phyloP scores from a whole-genome alignment of 352 stramenopile species.

The Phytophthora melonis region DNA sequence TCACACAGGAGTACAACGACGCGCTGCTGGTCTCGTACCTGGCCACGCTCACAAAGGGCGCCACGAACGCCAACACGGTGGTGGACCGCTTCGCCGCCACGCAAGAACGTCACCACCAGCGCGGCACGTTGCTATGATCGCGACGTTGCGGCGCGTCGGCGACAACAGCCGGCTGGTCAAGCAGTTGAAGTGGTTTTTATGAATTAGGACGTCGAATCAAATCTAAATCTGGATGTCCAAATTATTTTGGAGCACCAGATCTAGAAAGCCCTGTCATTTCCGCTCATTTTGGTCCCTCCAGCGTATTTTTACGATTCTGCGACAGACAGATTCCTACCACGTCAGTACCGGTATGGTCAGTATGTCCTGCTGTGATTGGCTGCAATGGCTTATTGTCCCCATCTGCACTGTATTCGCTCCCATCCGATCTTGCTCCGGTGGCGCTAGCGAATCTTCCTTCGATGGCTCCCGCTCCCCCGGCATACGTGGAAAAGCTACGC shows the following conservation, averaged over 20 bases:
- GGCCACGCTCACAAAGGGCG: slow-evolving; percentile 85
- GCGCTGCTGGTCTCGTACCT: slow-evolving; percentile 85
- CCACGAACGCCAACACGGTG: slow-evolving; percentile 79
- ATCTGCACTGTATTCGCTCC: background rate
- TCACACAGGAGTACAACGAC: slow-evolving; percentile 88
- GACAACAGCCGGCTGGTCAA: slow-evolving; percentile 10
- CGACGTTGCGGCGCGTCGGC: background rate
- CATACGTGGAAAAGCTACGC: slow-evolving; percentile 41
- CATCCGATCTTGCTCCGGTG: slow-evolving; percentile 9
- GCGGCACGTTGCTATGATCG: slow-evolving; percentile 57
- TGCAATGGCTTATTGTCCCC: background rate
- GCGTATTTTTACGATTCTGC: slow-evolving; percentile 4
- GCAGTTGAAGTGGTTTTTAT: slow-evolving; percentile 25
- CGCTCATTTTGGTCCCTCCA: slow-evolving; percentile 1
- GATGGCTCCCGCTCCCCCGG: slow-evolving; percentile 28
- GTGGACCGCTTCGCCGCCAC: slow-evolving; percentile 82
- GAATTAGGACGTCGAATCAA: slow-evolving; percentile 12
- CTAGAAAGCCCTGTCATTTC: background rate
- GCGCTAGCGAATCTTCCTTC: slow-evolving; percentile 28
- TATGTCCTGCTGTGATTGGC: slow-evolving; percentile 9
- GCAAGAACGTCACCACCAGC: slow-evolving; percentile 77
- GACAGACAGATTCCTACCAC: slow-evolving; percentile 7
- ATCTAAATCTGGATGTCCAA: background rate
- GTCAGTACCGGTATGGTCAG: background rate
- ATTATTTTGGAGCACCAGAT: background rate